Evolutionary conservation across 2,329 filamentous ascomycete genomes (phyloP), one percentile per base, ranked within the genome.

Genomic region (Zasmidium angulare): DNA sequence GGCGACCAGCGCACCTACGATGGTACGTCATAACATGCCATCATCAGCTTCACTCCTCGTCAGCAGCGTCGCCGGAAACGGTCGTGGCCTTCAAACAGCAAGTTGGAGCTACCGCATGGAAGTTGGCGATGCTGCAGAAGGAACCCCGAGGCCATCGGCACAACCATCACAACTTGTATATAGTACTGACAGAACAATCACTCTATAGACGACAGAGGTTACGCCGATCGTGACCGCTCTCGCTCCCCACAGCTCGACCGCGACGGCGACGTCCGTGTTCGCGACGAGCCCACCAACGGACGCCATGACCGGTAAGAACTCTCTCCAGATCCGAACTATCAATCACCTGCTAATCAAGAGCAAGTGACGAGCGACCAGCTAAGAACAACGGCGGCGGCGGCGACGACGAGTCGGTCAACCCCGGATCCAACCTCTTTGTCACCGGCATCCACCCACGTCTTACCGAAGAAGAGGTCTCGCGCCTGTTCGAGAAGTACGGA

Each of bases 401-500:
- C 63, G 76, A 78, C 54, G 82, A 96, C 69, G 89, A 89, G 68
- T 89, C 93, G 64, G 75, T 89, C 73, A 99, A 99, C 80, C 90
- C 92, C 64, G 95, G 95, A 69, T 97, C 95, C 68, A 99, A 99
- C 81, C 89, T 99, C 61, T 99, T 99, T 77, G 95, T 99, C 67
- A 99, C 95, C 65, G 95, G 95, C 69, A 99, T 99, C 67, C 92
- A 98, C 76, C 95, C 95, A 59, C 90, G 90, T 71, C 85, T 99
- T 67, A 88, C 85, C 50, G 95, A 99, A 77, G 85, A 88, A 17
- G 95, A 98, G 74, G 91, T 99, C 63, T 89, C 90, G 56, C 92
- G 92, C 76, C 88, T 99, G 67, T 99, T 99, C 74, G 92, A 97
- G 80, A 99, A 98, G 80, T 98, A 98, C 72, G 95, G 95, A 69